These are phyloP conservation scores for Podila horticola DNA, from an alignment of 192 early-diverging fungal genomes.

Conservation along the genomic window DNA sequence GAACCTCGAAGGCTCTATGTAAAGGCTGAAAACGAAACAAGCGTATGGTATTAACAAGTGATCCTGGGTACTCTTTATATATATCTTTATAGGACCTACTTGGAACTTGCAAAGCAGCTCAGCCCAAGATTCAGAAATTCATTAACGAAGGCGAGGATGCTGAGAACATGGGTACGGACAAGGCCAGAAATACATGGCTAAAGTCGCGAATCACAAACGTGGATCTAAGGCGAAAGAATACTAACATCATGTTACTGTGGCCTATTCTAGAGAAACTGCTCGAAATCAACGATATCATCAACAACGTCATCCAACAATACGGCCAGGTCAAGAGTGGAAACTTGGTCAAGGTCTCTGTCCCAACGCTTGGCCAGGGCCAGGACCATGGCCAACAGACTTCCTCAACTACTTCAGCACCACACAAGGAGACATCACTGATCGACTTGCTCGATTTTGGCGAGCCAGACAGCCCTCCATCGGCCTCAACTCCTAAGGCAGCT, in stretches of 20 bases:
- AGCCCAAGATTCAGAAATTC: slow-evolving; percentile 78
- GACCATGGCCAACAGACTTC: slow-evolving; percentile 12
- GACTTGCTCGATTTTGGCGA: slow-evolving; percentile 53
- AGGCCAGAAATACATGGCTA: background rate
- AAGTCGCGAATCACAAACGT: background rate
- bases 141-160: slow-evolving; percentile 78
- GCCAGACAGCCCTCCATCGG: slow-evolving; percentile 10
- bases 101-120: slow-evolving; percentile 72
- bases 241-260: background rate
- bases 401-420: slow-evolving; percentile 5
- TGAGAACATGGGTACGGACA: slow-evolving; percentile 75
- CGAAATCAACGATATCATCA: slow-evolving; percentile 81
- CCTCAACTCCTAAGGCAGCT: slow-evolving; percentile 7
- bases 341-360: slow-evolving; percentile 41
- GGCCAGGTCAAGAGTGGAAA: slow-evolving; percentile 63
- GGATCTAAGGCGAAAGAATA: no score
- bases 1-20: no score
- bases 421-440: slow-evolving; percentile 54
- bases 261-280: slow-evolving; percentile 67
- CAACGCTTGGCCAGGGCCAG: slow-evolving; percentile 26
- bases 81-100: slow-evolving; percentile 64
- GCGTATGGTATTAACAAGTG: background rate
- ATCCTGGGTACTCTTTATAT: background rate
- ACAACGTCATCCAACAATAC: slow-evolving; percentile 80
- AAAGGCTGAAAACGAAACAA: no score